Percentiles rank a stretch among this genome's conserved stretches.
phyloP scores from a whole-genome alignment of 345 rosid genomes.

The Salix koriyanagi region DNA sequence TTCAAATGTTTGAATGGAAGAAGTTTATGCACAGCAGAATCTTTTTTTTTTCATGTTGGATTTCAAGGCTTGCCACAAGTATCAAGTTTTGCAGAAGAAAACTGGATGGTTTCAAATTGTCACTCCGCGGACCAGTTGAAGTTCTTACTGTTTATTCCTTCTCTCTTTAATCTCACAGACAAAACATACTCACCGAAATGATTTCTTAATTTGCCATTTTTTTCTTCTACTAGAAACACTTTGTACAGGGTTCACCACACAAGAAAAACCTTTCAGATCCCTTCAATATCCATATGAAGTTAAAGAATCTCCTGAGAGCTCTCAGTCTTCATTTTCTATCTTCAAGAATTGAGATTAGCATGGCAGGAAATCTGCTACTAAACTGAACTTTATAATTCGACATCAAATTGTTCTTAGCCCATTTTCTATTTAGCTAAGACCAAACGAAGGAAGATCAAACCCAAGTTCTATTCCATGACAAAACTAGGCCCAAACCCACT shows the following conservation, averaged over 20 bases:
- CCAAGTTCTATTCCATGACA: neutral
- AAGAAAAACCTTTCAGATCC: neutral
- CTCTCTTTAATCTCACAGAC: neutral
- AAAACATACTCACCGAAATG: no score
- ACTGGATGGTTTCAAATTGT: neutral
- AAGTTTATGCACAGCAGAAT: neutral
- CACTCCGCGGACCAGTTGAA: neutral
- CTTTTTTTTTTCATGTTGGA: neutral
- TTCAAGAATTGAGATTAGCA: neutral
- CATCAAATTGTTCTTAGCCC: neutral
- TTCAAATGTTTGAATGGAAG: neutral
- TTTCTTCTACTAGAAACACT: neutral
- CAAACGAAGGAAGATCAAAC: neutral
- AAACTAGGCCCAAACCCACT: neutral
- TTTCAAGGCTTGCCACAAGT: neutral
- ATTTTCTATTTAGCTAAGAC: neutral
- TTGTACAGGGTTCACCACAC: neutral
- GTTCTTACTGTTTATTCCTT: neutral
- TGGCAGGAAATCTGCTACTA: neutral
- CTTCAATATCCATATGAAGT: neutral
- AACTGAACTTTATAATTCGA: neutral
- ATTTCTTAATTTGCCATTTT: neutral
- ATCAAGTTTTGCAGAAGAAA: neutral
- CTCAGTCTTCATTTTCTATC: neutral
- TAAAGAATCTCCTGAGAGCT: neutral